Evolutionary conservation across 2,329 filamentous ascomycete genomes (phyloP).

Genomic region (Cladosporium sp.): DNA sequence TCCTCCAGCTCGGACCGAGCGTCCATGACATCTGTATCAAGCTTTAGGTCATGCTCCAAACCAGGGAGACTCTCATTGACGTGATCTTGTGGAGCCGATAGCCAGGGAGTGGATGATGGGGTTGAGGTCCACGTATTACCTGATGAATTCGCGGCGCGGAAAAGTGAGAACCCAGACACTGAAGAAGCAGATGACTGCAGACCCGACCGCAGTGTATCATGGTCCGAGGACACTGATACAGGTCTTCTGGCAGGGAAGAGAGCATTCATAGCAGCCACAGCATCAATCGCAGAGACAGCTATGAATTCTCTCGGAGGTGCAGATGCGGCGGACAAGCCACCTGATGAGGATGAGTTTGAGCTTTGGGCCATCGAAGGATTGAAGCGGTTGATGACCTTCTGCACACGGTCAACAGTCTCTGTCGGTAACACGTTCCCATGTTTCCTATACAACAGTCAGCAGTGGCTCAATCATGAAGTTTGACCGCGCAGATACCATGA

Average conservation of each 20-base stretch:
- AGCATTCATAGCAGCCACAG: constrained; percentile 77
- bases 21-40: constrained; percentile 7
- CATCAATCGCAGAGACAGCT: constrained; percentile 68
- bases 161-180: constrained; percentile 50
- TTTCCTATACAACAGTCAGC: constrained; percentile 40
- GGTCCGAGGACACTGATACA: constrained; percentile 53
- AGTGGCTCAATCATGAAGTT: neutral
- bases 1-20: constrained; percentile 14
- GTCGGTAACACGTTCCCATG: constrained; percentile 64
- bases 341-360: neutral
- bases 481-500: constrained; percentile 57
- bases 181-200: constrained; percentile 51
- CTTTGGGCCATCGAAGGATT: neutral
- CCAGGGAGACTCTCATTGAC: neutral
- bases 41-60: neutral
- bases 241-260: constrained; percentile 76
- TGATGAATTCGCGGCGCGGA: constrained; percentile 37
- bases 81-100: neutral
- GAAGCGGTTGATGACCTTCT: constrained; percentile 55
- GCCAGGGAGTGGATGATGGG: neutral
- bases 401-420: constrained; percentile 66
- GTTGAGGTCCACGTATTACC: neutral
- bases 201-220: constrained; percentile 50
- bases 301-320: constrained; percentile 20
- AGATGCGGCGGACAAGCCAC: neutral